Percentiles rank a stretch among this genome's conserved stretches.
Conservation (phyloP, 768 basidiomycete genomes). For the Leccinum olivaceopallidum region DNA sequence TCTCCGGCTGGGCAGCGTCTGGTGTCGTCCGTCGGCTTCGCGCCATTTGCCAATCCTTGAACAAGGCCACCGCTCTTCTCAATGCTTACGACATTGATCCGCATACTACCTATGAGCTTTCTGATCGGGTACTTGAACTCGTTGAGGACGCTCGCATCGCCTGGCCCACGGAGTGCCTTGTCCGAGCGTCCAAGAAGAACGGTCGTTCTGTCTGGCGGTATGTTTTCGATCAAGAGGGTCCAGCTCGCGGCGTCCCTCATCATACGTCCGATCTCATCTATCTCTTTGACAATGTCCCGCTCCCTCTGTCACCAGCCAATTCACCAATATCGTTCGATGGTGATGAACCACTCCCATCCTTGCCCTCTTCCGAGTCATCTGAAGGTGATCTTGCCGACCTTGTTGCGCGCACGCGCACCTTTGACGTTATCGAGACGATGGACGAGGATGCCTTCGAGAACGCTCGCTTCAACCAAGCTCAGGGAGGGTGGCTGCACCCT, state of each 20-base stretch:
- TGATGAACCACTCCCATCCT: constrained; percentile 33
- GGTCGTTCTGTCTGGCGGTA: constrained; percentile 75
- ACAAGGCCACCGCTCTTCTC: constrained; percentile 58
- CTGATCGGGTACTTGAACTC: constrained; percentile 68
- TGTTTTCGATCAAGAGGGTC: constrained; percentile 81
- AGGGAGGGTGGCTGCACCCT: constrained; percentile 52
- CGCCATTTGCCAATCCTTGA: constrained; percentile 71
- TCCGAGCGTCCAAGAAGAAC: constrained; percentile 47
- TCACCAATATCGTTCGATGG: constrained; percentile 36
- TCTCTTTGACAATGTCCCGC: constrained; percentile 73
- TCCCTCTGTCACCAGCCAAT: constrained; percentile 42
- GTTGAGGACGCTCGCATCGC: constrained; percentile 74
- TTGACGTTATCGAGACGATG: constrained; percentile 31
- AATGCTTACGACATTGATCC: constrained; percentile 71
- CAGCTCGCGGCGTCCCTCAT: constrained; percentile 61
- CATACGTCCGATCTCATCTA: constrained; percentile 75
- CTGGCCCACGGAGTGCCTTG: constrained; percentile 73
- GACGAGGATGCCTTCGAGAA: constrained; percentile 24
- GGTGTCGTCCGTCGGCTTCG: constrained; percentile 67
- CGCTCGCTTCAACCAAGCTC: constrained; percentile 12
- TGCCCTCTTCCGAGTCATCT: constrained; percentile 33
- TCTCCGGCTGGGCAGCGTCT: constrained; percentile 61
- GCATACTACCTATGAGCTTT: constrained; percentile 65
- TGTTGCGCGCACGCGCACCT: constrained; percentile 17
- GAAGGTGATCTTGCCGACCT: constrained; percentile 20